Conservation (phyloP, 352 stramenopile species). For the Peronospora destructor region DNA sequence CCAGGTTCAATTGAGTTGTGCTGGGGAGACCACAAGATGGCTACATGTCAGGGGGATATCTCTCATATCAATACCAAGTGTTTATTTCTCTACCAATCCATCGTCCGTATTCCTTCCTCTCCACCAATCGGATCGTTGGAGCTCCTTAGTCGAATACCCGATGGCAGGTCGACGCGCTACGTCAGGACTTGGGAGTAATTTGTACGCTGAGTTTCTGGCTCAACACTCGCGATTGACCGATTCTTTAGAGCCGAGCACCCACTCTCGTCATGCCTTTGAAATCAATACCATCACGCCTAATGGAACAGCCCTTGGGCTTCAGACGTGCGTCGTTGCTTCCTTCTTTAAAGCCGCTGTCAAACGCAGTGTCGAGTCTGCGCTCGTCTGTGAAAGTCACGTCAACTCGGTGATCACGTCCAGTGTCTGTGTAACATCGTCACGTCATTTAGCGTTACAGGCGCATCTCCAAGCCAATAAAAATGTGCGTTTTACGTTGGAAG, state of each 20-base stretch:
- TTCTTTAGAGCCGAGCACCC: conserved; percentile 30
- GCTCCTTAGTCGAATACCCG: neutral
- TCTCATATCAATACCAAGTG: too few relatives aligned
- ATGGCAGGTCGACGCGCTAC: conserved; percentile 30
- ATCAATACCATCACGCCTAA: conserved; percentile 49
- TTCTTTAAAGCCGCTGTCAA: conserved; percentile 69
- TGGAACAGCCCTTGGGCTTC: conserved; percentile 43
- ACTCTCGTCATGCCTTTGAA: conserved; percentile 47
- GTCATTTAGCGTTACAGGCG: conserved; percentile 56
- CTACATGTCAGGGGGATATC: too few relatives aligned
- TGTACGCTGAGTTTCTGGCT: conserved; percentile 64
- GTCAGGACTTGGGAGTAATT: conserved; percentile 49
- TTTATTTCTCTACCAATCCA: too few relatives aligned
- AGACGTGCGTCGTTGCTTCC: conserved; percentile 52
- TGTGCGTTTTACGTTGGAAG: conserved; percentile 67
- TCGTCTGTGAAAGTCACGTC: conserved; percentile 59
- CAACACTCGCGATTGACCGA: conserved; percentile 40
- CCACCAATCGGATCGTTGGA: too few relatives aligned
- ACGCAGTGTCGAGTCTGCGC: conserved; percentile 51
- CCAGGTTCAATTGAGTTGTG: too few relatives aligned
- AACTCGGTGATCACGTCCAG: conserved; percentile 62
- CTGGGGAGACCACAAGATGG: too few relatives aligned
- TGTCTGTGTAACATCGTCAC: conserved; percentile 61
- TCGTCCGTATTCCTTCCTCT: too few relatives aligned
- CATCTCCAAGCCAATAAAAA: conserved; percentile 48